Evolutionary conservation across 139 green algal species (phyloP).

Genomic region (Gonium pectorale): DNA sequence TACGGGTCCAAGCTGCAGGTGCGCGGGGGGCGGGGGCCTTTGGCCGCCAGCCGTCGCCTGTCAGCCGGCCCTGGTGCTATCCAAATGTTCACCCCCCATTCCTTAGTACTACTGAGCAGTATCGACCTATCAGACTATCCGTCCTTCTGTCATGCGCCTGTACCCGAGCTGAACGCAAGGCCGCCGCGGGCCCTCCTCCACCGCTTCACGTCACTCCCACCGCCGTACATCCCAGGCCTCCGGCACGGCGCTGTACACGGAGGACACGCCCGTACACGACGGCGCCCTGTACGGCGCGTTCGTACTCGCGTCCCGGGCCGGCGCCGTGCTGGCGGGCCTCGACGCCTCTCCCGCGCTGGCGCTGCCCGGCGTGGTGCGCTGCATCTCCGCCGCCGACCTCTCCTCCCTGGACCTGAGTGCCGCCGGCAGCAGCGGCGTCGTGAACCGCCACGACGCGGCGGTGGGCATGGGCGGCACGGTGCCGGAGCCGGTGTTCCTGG

Average conservation of each 20-base stretch:
- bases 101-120: too few relatives aligned
- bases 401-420: constrained; percentile 37
- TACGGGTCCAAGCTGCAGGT: constrained; percentile 64
- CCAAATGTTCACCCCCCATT: too few relatives aligned
- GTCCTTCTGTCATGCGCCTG: too few relatives aligned
- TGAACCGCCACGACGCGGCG: not conserved
- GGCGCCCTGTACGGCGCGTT: constrained; percentile 62
- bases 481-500: constrained; percentile 42
- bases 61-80: too few relatives aligned
- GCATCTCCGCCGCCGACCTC: constrained; percentile 59
- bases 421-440: not conserved
- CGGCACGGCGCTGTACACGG: constrained; percentile 73
- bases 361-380: constrained; percentile 58
- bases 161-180: too few relatives aligned
- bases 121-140: too few relatives aligned
- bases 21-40: not conserved
- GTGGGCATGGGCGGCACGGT: not conserved
- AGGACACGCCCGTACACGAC: constrained; percentile 55
- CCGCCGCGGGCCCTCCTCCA: too few relatives aligned
- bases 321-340: constrained; percentile 51
- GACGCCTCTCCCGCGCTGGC: constrained; percentile 37
- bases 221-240: constrained; percentile 52
- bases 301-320: constrained; percentile 56
- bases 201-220: not conserved
- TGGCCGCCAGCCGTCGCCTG: too few relatives aligned